A percentile compares a stretch with the other conserved stretches of the same genome.
Conservation (phyloP, 371 early-diverging fungal genomes). For the Cladochytrium tenue region DNA sequence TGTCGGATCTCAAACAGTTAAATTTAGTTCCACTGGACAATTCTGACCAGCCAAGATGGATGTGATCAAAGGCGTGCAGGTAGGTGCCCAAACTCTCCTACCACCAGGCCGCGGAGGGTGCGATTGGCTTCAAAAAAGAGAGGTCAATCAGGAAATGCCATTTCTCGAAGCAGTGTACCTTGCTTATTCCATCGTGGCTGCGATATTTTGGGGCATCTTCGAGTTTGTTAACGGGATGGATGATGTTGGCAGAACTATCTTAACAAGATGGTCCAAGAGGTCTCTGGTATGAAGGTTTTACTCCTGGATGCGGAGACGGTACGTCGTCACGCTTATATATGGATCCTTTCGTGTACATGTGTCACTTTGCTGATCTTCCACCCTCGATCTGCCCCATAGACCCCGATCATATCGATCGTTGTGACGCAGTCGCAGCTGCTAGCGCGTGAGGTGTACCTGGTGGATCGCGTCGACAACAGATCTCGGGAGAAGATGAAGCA, state of each 20-base stretch:
- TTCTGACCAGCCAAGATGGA: slow-evolving; percentile 8
- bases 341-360: neutral
- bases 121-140: neutral
- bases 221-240: too few relatives aligned
- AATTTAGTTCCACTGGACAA: too few relatives aligned
- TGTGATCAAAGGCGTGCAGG: slow-evolving; percentile 17
- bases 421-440: slow-evolving; percentile 88
- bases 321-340: slow-evolving; percentile 19
- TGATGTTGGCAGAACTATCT: slow-evolving; percentile 89
- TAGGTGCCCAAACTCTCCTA: neutral
- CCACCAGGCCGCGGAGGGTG: neutral
- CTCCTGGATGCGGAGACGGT: slow-evolving; percentile 92
- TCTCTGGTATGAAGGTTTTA: slow-evolving; percentile 94
- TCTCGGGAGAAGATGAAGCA: slow-evolving; percentile 88
- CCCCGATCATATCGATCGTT: slow-evolving; percentile 86
- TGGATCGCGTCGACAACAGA: slow-evolving; percentile 86
- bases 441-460: slow-evolving; percentile 87
- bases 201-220: too few relatives aligned
- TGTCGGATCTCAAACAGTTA: too few relatives aligned
- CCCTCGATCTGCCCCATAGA: slow-evolving; percentile 51
- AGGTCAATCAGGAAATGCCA: neutral
- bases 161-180: neutral
- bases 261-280: slow-evolving; percentile 85
- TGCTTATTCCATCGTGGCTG: neutral
- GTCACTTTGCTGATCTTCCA: neutral